Conservation (phyloP, 306 rosid species). For the Castanea mollissima region DNA sequence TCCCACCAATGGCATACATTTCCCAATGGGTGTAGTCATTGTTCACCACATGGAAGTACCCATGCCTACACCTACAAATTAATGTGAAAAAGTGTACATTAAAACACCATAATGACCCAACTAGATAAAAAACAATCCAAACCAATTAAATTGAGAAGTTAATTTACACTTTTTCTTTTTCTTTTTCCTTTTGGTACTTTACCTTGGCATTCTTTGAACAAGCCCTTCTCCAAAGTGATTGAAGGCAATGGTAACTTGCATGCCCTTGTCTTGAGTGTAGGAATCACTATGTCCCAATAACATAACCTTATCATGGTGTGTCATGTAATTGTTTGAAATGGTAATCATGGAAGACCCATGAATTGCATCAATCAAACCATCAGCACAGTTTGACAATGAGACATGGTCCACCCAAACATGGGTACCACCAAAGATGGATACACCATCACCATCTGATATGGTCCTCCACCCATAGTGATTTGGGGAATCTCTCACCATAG, state of each 20-base stretch:
- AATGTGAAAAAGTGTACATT: background rate
- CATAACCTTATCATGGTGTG: constrained; percentile 97
- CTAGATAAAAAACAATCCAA: no score
- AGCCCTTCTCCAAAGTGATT: constrained; percentile 98
- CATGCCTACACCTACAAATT: constrained; percentile 80
- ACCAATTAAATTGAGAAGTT: no score
- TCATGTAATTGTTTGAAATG: constrained; percentile 91
- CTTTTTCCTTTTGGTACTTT: constrained; percentile 7
- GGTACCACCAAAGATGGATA: constrained; percentile 90
- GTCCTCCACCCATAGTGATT: constrained; percentile 86
- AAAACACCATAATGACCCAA: background rate
- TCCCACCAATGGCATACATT: constrained; percentile 99
- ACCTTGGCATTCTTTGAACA: constrained; percentile 98
- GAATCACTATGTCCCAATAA: constrained; percentile 84
- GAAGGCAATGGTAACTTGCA: constrained; percentile 94
- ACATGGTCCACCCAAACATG: constrained; percentile 96
- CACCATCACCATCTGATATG: constrained; percentile 89
- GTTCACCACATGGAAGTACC: constrained; percentile 97
- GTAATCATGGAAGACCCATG: constrained; percentile 86
- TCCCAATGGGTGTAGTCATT: constrained; percentile 99
- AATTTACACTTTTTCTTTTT: background rate
- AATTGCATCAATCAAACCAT: constrained; percentile 85
- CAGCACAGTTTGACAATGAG: constrained; percentile 78
- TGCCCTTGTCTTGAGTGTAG: constrained; percentile 78
- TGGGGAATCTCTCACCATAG: constrained; percentile 84